A percentile compares a stretch with the other conserved stretches of the same genome.
Evolutionary conservation across 257 asterid species (phyloP).

Genomic region (Agastache rugosa): DNA sequence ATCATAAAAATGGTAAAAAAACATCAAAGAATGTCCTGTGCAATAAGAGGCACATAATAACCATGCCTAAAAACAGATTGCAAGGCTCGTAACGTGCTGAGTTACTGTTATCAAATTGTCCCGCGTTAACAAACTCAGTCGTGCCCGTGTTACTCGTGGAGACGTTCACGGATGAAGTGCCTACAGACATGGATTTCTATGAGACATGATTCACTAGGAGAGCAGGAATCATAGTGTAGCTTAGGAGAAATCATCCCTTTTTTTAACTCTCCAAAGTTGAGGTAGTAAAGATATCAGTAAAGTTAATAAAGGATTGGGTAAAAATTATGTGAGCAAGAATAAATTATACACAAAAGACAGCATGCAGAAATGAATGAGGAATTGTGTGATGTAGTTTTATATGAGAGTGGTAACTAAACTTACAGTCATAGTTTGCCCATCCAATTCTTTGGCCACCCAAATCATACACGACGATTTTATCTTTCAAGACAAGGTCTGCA

Average conservation of each 20-base stretch:
- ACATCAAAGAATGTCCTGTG: conserved; percentile 48
- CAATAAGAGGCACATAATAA: conserved; percentile 46
- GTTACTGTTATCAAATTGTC: conserved; percentile 49
- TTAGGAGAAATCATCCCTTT: not conserved
- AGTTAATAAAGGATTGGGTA: not conserved
- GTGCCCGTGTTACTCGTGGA: conserved; percentile 66
- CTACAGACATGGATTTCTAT: conserved; percentile 45
- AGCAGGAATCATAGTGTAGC: not conserved
- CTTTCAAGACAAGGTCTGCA: conserved; percentile 91
- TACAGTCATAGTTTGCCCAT: conserved; percentile 94
- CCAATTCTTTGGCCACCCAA: conserved; percentile 80
- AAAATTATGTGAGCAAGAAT: not conserved
- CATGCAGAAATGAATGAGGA: not conserved
- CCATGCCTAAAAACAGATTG: conserved; percentile 32
- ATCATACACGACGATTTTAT: conserved; percentile 89
- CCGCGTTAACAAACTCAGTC: conserved; percentile 77
- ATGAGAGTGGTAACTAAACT: conserved; percentile 43
- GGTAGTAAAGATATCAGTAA: not conserved
- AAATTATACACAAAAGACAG: not conserved
- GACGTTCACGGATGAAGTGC: conserved; percentile 76
- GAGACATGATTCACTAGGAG: not conserved
- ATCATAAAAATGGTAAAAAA: conserved; percentile 51
- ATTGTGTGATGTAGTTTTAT: not conserved
- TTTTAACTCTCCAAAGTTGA: not conserved
- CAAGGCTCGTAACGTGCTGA: conserved; percentile 36